phyloP scores from a whole-genome alignment of 495 filamentous ascomycete genomes.

The Aspergillus kassunensis region DNA sequence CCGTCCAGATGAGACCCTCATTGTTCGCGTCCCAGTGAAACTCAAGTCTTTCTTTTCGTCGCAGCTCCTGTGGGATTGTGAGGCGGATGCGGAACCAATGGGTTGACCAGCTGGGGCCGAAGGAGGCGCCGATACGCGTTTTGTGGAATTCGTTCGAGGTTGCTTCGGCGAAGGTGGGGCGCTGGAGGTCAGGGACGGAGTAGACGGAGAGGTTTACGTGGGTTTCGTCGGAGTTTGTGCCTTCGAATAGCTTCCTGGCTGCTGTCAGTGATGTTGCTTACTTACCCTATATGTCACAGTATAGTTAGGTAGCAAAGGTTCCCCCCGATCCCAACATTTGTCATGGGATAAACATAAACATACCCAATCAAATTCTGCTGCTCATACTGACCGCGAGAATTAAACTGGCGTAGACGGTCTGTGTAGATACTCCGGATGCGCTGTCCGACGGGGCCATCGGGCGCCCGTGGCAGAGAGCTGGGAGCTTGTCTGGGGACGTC shows the following conservation, averaged over 20 bases:
- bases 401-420: slow-evolving; percentile 78
- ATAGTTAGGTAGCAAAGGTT: background rate
- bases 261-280: background rate
- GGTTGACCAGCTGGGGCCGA: slow-evolving; percentile 97
- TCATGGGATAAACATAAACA: slow-evolving; percentile 13
- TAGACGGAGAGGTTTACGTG: slow-evolving; percentile 86
- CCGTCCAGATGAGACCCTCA: slow-evolving; percentile 86
- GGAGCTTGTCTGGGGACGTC: slow-evolving; percentile 38
- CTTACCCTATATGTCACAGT: no score
- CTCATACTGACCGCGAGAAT: slow-evolving; percentile 73
- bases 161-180: slow-evolving; percentile 89
- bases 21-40: slow-evolving; percentile 94
- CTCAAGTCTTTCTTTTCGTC: slow-evolving; percentile 72
- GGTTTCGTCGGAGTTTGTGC: slow-evolving; percentile 61
- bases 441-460: slow-evolving; percentile 67
- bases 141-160: slow-evolving; percentile 71
- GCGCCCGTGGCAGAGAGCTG: slow-evolving; percentile 53
- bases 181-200: slow-evolving; percentile 69
- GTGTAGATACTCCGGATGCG: slow-evolving; percentile 85
- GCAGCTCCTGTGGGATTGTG: slow-evolving; percentile 68
- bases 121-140: slow-evolving; percentile 71
- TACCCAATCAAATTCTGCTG: slow-evolving; percentile 69
- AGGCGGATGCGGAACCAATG: slow-evolving; percentile 91
- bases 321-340: no score
- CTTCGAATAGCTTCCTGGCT: slow-evolving; percentile 72